Base-by-base conservation (phyloP, 2,329 filamentous ascomycete genomes). In the Ascocoryne sarcoides region DNA sequence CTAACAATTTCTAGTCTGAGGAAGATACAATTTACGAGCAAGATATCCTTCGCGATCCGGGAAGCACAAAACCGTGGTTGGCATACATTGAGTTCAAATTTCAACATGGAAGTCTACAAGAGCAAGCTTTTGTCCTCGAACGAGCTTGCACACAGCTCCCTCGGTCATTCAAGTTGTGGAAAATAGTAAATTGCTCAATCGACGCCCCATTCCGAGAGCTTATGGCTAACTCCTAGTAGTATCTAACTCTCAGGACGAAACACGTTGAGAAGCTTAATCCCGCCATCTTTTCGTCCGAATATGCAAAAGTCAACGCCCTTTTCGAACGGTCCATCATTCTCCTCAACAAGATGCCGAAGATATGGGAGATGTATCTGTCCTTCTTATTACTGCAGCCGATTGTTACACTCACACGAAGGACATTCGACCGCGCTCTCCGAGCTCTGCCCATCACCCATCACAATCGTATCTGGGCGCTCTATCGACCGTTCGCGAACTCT, bases 151-250 rank as follows among this genome's bases (percentile, higher is more conserved):
- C 76, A 48, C 84, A 93, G 55, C 74, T 98, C 33, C 92, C 92
- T 36, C 78, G 92, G 52, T 96, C 90, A 19, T 98, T 95, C 69
- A 98, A 98, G 68, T 71, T 98, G 36, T 98, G 92, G 92, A 96
- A 95, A 66, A 79, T 94, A 77, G 82, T 86, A 65, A 44, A 26
- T 7, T 12, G 7, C 23, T n/a, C 14, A 18, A 29, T 33, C 19
- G 23, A 12, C 7, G 12, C 7, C 7, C 12, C 23, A 26, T 26
- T 36, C 31, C 31, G n/a, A n/a, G 15, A 23, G 31, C 30, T 31
- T 36, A 37, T 43, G 8, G 42, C 48, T 53, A 43, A 53, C 39
- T 43, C 32, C 23, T 32, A 30, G 32, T 50, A 86, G 82, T 98
- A 96, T 63, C 77, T 98, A 50, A 75, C 79, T 50, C 83, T 96